Evolutionary conservation across 2,329 filamentous ascomycete genomes (phyloP).

Genomic region (Arthrobotrys sinensis): DNA sequence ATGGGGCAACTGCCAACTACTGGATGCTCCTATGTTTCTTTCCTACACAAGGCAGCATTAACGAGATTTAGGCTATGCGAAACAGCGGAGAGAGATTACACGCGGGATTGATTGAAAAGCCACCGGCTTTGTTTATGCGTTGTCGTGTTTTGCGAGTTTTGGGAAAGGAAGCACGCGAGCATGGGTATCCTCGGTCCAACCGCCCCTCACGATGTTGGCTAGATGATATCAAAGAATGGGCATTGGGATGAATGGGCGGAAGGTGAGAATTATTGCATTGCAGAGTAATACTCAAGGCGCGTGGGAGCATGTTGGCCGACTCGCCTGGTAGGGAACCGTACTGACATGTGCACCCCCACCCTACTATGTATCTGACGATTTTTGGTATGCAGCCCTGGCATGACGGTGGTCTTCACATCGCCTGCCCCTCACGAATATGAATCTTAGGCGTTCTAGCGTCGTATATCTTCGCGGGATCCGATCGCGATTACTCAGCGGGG

Average conservation of each 20-base stretch:
- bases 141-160: not conserved
- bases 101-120: not conserved
- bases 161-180: slow-evolving; percentile 14
- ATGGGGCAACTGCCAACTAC: slow-evolving; percentile 19
- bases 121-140: slow-evolving; percentile 14
- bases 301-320: not conserved
- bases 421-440: not conserved
- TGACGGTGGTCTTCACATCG: slow-evolving; percentile 5
- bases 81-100: slow-evolving; percentile 17
- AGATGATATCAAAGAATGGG: not conserved
- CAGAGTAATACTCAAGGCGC: not conserved
- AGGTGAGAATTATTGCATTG: not conserved
- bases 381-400: not conserved
- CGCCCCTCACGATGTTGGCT: not conserved
- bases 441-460: not conserved
- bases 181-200: not conserved
- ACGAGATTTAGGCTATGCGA: slow-evolving; percentile 27
- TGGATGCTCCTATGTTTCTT: slow-evolving; percentile 6
- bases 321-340: not conserved
- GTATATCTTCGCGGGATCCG: not conserved
- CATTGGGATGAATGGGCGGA: not conserved
- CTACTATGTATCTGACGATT: not conserved
- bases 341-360: not conserved
- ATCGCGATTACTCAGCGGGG: not conserved
- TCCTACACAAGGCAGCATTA: slow-evolving; percentile 20